Evolutionary conservation across 805 yeast species (phyloP), one percentile per base, ranked within the genome.

Genomic region (Scheffersomyces stipitis): DNA sequence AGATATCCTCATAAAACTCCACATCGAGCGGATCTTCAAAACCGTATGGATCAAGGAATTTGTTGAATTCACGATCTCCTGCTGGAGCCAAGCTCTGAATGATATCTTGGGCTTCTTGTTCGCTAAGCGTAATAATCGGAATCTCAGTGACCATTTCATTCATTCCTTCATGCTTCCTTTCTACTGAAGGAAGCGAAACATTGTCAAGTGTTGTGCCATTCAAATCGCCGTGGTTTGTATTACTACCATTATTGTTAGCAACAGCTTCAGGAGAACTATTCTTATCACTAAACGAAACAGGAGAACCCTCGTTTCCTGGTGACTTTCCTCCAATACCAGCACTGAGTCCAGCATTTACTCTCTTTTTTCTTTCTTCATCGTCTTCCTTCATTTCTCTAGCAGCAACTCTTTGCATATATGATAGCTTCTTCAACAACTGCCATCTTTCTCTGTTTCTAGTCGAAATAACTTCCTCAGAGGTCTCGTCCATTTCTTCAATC

Each of bases 21-120:
- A 77, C 83, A 41, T 75, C 78, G 32, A 93, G 57, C 0, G 99
- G 99, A 62, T 93, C 99, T 39, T 76, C 82, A 57, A 93, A 89
- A 2, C 78, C 69, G 60, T 86, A 90, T 1, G 99, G 99, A 57
- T 89, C 97, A 42, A 93, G 73, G 39, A 80, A 82, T 43, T 53
- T 60, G 27, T 69, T 57, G 56, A 61, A 64, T 44, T 62, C 41
- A 33, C 56, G 49, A 30, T 59, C 35, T 39, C 62, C 52, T 33
- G 67, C 49, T 51, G 81, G 66, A 41, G 64, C 54, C 16, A 75
- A 40, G 3, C 59, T 42, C 10, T 60, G 52, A 26, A 80, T 51
- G 0, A 72, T 41, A 10, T 69, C 71, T 18, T 62, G 55, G 17
- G 73, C 62, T 3, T 71, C 76, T 2, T 52, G 54, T 26, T 72